Base-by-base conservation (phyloP, 2,329 filamentous ascomycete species). In the Cercospora zeina region DNA sequence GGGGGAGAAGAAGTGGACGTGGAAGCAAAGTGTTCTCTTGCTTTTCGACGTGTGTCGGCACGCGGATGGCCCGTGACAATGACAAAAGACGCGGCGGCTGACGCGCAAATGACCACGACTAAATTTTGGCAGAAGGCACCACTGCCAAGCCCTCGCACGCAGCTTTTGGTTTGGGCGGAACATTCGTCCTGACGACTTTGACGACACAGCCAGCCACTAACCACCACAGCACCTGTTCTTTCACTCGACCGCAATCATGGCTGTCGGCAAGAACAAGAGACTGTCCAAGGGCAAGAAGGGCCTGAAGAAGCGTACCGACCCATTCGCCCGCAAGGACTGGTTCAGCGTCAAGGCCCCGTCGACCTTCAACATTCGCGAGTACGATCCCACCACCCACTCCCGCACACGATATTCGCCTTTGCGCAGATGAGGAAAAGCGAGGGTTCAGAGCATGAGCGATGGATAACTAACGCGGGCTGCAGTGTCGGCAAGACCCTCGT, bases 251-350 rank as follows among this genome's bases (percentile, higher is more conserved):
- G 72, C 71, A 71, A 76, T 67, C 71, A 76, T 91, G 89, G 89
- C 89, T 85, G 89, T 91, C 81, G 89, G 89, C 85, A 91, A 91
- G 91, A 99, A 99, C 89, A 99, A 99, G 92, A 92, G 95, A 87
- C 88, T 99, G 85, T 97, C 95, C 73, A 99, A 99, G 88, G 95
- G 95, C 85, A 99, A 97, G 91, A 99, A 99, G 89, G 93, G 95
- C 82, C 87, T 97, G 80, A 97, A 97, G 91, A 97, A 99, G 93
- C 93, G 93, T 85, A 93, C 93, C 77, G 95, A 99, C 82, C 93
- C 95, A 77, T 97, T 97, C 86, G 87, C 93, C 77, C 67, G 93
- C 80, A 99, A 99, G 87, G 95, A 97, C 81, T 97, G 96, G 91
- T 99, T 93, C 85, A 90, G 89, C 77, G 88, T 99, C 83, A 97